phyloP scores from a whole-genome alignment of 805 yeast species.

The Ogataea chonburiensis region DNA sequence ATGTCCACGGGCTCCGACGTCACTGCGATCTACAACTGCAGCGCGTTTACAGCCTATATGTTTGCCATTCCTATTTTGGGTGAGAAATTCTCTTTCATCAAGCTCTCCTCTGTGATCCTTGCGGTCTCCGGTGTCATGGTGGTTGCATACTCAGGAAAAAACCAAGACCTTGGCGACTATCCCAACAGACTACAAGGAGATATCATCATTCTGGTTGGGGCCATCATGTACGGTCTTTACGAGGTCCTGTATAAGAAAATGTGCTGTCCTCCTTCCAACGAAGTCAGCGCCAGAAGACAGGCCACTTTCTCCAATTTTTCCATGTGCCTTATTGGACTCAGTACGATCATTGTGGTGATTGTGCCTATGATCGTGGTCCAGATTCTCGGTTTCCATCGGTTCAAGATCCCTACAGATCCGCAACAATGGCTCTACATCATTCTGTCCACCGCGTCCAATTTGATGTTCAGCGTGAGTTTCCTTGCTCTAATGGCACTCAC shows the following conservation, averaged over 20 bases:
- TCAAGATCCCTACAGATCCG: conserved; percentile 48
- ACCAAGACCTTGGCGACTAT: conserved; percentile 32
- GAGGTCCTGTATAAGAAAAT: conserved; percentile 78
- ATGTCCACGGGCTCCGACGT: conserved; percentile 81
- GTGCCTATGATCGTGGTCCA: conserved; percentile 48
- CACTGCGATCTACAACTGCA: conserved; percentile 87
- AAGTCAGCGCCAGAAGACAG: conserved; percentile 63
- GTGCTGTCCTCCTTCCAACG: conserved; percentile 69
- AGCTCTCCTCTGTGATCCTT: conserved; percentile 63
- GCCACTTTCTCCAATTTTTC: conserved; percentile 78
- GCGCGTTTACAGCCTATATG: conserved; percentile 84
- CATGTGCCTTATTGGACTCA: conserved; percentile 64
- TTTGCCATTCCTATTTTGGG: conserved; percentile 74
- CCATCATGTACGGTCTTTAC: conserved; percentile 74
- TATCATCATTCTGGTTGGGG: conserved; percentile 67
- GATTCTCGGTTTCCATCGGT: conserved; percentile 53
- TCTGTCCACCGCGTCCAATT: conserved; percentile 59
- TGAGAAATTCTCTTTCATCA: conserved; percentile 62
- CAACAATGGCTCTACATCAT: conserved; percentile 44
- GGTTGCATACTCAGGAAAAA: conserved; percentile 66
- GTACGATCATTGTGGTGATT: conserved; percentile 52
- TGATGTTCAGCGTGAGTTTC: conserved; percentile 68
- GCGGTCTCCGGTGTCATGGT: conserved; percentile 75
- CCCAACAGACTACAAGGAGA: conserved; percentile 71
- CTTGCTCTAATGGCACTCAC: conserved; percentile 79